phyloP scores from a whole-genome alignment of 768 basidiomycete species.

The Tylopilus intermedius region DNA sequence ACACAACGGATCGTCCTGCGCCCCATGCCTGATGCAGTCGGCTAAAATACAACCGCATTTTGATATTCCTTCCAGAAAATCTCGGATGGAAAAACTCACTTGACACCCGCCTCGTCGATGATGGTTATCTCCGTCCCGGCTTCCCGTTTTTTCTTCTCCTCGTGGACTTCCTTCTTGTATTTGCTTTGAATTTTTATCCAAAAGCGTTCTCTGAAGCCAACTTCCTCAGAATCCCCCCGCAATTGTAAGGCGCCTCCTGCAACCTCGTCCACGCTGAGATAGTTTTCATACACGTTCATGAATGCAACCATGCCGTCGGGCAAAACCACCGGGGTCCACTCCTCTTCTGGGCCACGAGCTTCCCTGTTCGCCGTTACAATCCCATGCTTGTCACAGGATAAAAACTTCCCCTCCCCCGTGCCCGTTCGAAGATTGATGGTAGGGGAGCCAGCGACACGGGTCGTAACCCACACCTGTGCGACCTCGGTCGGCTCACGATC shows the following conservation, averaged over 20 bases:
- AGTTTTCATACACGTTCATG: constrained; percentile 86
- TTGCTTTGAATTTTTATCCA: constrained; percentile 87
- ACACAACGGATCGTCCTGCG: constrained; percentile 67
- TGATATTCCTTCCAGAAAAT: not conserved
- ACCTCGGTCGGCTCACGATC: constrained; percentile 76
- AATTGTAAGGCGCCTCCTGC: constrained; percentile 77
- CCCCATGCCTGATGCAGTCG: constrained; percentile 81
- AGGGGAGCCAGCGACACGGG: constrained; percentile 76
- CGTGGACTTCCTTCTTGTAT: constrained; percentile 78
- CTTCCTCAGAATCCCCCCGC: constrained; percentile 79
- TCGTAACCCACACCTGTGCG: constrained; percentile 87
- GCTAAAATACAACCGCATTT: constrained; percentile 35
- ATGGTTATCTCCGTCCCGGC: constrained; percentile 44
- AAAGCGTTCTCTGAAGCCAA: constrained; percentile 82
- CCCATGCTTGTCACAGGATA: constrained; percentile 84
- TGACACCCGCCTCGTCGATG: constrained; percentile 70
- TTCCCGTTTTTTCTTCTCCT: constrained; percentile 69
- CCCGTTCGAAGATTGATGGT: constrained; percentile 86
- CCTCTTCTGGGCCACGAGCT: constrained; percentile 89
- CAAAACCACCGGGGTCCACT: constrained; percentile 82
- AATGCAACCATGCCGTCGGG: constrained; percentile 85
- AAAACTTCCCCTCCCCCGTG: constrained; percentile 84
- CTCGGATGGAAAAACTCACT: constrained; percentile 46
- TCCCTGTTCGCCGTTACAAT: constrained; percentile 81
- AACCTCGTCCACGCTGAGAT: constrained; percentile 78